A percentile compares a stretch with the other conserved stretches of the same genome.
phyloP scores from a whole-genome alignment of 73 alveolate genomes.

The Breviolum minutum region DNA sequence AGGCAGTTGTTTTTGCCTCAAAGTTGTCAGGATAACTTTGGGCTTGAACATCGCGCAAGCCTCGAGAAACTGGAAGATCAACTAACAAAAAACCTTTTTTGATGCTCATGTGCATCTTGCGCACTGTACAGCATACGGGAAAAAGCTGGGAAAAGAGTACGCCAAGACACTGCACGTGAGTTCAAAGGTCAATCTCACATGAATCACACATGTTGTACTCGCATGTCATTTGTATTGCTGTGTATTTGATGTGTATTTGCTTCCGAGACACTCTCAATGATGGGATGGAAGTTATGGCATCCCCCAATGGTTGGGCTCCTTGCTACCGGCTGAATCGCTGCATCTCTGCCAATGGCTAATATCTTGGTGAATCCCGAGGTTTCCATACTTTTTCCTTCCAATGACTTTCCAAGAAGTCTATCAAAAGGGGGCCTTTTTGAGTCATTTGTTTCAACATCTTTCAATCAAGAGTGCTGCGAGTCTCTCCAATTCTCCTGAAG shows the following conservation, averaged over 20 bases:
- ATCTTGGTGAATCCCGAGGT: too few relatives aligned
- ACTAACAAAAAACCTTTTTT: too few relatives aligned
- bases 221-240: not conserved
- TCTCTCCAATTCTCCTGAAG: slow-evolving; percentile 7
- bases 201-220: not conserved
- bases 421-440: too few relatives aligned
- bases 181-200: not conserved
- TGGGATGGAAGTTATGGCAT: slow-evolving; percentile 52
- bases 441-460: too few relatives aligned
- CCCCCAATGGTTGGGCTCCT: slow-evolving; percentile 76
- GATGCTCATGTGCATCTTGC: too few relatives aligned
- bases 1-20: not conserved
- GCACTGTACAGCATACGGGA: too few relatives aligned
- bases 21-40: not conserved
- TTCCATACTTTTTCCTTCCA: too few relatives aligned
- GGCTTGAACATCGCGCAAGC: slow-evolving; percentile 13
- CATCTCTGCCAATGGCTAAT: too few relatives aligned
- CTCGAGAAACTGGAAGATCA: not conserved
- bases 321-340: not conserved
- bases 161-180: not conserved
- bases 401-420: too few relatives aligned
- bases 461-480: not conserved
- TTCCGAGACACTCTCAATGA: not conserved
- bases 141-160: not conserved
- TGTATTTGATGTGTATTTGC: not conserved